Percentiles rank a stretch among this genome's conserved stretches.
Evolutionary conservation across 129 eudicot species (phyloP).

Genomic region (Kitagawia praeruptora): DNA sequence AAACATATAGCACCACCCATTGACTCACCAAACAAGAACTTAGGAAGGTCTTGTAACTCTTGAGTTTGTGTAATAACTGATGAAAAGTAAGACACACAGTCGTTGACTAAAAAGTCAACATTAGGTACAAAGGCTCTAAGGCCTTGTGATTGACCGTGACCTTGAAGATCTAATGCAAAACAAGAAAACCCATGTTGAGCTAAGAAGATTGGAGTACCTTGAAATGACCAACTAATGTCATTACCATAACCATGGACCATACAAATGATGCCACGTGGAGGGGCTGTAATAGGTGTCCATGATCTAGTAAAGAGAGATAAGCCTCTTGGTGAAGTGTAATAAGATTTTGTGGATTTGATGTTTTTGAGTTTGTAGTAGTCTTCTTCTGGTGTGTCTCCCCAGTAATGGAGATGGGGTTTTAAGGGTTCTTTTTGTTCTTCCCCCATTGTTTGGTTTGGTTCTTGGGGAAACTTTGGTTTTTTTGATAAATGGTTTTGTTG

Average conservation of each 20-base stretch:
- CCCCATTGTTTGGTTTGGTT: slow-evolving; percentile 26
- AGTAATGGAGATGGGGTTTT: slow-evolving; percentile 32
- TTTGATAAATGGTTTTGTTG: background rate
- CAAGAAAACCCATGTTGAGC: slow-evolving; percentile 70
- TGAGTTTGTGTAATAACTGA: slow-evolving; percentile 17
- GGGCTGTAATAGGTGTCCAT: slow-evolving; percentile 47
- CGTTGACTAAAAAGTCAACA: slow-evolving; percentile 57
- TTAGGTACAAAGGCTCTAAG: slow-evolving; percentile 72
- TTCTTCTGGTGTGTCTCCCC: slow-evolving; percentile 81
- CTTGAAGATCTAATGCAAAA: slow-evolving; percentile 74
- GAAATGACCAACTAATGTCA: slow-evolving; percentile 85
- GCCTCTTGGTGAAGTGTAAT: slow-evolving; percentile 60
- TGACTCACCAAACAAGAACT: slow-evolving; percentile 71
- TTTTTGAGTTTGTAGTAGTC: slow-evolving; percentile 58
- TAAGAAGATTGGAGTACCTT: slow-evolving; percentile 68
- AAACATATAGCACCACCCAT: slow-evolving; percentile 95
- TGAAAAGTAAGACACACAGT: slow-evolving; percentile 44
- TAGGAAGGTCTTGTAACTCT: slow-evolving; percentile 25
- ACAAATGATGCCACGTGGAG: slow-evolving; percentile 66
- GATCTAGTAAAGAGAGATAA: slow-evolving; percentile 63
- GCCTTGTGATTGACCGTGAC: slow-evolving; percentile 81
- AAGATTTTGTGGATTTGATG: slow-evolving; percentile 43
- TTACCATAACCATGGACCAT: slow-evolving; percentile 97
- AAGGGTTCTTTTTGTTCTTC: slow-evolving; percentile 21
- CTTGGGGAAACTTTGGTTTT: background rate